Conservation (phyloP, 371 early-diverging fungal species). For the Smittium culicis region DNA sequence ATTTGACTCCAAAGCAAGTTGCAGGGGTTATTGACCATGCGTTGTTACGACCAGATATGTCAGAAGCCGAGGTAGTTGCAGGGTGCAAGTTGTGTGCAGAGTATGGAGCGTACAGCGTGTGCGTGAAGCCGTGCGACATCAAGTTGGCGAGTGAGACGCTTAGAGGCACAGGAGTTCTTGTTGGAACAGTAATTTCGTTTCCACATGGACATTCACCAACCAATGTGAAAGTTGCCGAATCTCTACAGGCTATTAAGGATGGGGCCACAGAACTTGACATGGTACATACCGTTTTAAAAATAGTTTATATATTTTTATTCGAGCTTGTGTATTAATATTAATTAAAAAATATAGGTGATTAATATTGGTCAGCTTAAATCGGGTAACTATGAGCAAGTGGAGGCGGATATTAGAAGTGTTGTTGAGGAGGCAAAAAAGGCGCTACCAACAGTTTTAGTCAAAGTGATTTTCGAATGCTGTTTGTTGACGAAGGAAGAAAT, state of each 20-base stretch:
- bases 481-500: conserved; percentile 45
- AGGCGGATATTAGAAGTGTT: conserved; percentile 35
- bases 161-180: conserved; percentile 35
- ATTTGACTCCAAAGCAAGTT: conserved; percentile 37
- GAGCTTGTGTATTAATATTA: neutral
- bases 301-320: neutral
- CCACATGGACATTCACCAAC: conserved; percentile 49
- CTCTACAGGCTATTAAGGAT: conserved; percentile 39
- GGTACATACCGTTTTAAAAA: conserved; percentile 18
- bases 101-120: conserved; percentile 44
- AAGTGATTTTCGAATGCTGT: conserved; percentile 50
- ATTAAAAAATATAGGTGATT: conserved; percentile 14
- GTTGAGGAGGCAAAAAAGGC: conserved; percentile 33
- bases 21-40: conserved; percentile 52
- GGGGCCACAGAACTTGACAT: conserved; percentile 51
- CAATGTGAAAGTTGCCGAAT: conserved; percentile 40
- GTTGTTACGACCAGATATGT: conserved; percentile 44
- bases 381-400: conserved; percentile 33
- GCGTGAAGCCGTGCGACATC: conserved; percentile 52
- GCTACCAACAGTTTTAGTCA: conserved; percentile 36
- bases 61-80: conserved; percentile 37
- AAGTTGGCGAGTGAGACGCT: conserved; percentile 35
- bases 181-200: conserved; percentile 50
- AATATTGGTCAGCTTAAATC: conserved; percentile 46
- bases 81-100: conserved; percentile 41